Evolutionary conservation across 805 yeast species (phyloP), one percentile per base, ranked within the genome.

Genomic region (Komagataella kurtzmanii): DNA sequence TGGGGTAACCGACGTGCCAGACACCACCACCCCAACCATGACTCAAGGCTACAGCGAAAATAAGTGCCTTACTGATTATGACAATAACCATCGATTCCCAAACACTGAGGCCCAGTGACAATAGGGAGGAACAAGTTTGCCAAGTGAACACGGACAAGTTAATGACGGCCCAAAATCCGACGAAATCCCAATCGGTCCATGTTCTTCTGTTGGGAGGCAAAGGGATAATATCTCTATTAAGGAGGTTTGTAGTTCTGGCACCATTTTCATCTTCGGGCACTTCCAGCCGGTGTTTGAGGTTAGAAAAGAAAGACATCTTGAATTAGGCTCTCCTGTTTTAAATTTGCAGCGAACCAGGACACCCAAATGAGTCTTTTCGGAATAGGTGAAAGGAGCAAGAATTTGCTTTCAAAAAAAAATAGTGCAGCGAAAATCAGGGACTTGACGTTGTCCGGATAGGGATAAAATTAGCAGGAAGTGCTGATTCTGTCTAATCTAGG

Each of bases 1-100:
- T 66, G 2, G 80, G 70, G 55, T 67, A 77, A 1, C 80, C 79
- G 46, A 77, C 65, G 59, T 75, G 79, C 65, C 72, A 76, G 48
- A 74, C 70, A 17, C 63, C 59, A 47, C 82, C 82, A 0, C 75
- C 77, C 50, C 65, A 68, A 17, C 77, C 71, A 57, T 75, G 75
- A 10, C 74, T 67, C 44, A 73, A 56, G 14, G 80, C 73, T 52
- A 71, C 68, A 4, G 65, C 17, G 46, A 72, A 63, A 14, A 77
- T 73, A 14, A 77, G 54, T 4, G 71, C 56, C 59, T 76, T 77
- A 36, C 76, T 80, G n/a, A 77, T 55, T 40, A 72, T 65, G 48
- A 68, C 65, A 18, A 71, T 67, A 7, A 75, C 73, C 59, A 77
- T 69, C 6, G 75, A 67, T 49, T 75, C 73, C 4, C 71, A 65